Base-by-base conservation (phyloP, 2,329 filamentous ascomycete species). In the Aquanectria penicillioides region DNA sequence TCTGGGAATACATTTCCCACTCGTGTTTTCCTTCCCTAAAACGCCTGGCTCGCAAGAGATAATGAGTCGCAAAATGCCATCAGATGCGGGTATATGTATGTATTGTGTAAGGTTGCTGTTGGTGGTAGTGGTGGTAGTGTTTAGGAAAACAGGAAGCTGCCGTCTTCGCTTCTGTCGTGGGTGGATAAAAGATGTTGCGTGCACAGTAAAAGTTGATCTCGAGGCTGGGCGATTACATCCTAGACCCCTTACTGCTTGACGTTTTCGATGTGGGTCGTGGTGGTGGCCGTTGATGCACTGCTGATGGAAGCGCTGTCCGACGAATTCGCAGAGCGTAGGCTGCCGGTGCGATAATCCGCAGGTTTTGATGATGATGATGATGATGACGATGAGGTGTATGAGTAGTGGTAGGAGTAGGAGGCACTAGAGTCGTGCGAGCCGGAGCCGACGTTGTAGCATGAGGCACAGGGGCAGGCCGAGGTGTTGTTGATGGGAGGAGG, bases 391-490 rank as follows among this genome's bases (percentile, higher is more conserved):
- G 57, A 17, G 11, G 41, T 18, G 17, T 46, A 46, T 6, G 41
- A 46, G 41, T 46, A 33, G 20, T 25, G 18, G 18, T 57, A 33
- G 20, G 41, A 28, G 18, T 57, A 49, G 40, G 65, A 61, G 9
- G 55, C 49, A 38, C 60, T 57, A n/a, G 63, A 66, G 54, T 51
- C 54, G 54, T 56, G 59, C 43, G 23, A 34, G 63, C 61, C 56
- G 31, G 65, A 62, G 28, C 68, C 67, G 3, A 61, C 57, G 55
- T 71, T 73, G 69, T 66, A 77, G 69, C 74, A 77, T 40, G 68
- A 61, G 48, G 68, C 71, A 64, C 77, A 79, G 49, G 75, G 75
- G 53, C 77, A 79, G 17, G 69, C 61, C 4, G 74, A 67, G 28
- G 66, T 67, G 57, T 65, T 64, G 66, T 70, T 73, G 65, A 76